Evolutionary conservation across 139 green algal genomes (phyloP).

Genomic region (Chlamydomonas eustigma): DNA sequence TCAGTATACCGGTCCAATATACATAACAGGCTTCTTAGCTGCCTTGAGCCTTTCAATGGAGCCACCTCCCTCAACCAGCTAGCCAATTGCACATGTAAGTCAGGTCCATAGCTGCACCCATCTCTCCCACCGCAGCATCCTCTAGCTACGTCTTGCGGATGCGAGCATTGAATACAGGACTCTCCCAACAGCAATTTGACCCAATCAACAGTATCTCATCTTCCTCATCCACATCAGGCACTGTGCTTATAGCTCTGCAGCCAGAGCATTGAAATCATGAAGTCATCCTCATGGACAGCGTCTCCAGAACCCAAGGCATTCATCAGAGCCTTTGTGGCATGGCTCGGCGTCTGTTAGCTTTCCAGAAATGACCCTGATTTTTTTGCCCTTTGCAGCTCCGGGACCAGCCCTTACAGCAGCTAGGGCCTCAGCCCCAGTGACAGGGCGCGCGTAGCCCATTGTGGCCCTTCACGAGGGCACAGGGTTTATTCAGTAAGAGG

Average conservation of each 20-base stretch:
- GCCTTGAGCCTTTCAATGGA: slow-evolving; percentile 69
- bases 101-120: slow-evolving; percentile 85
- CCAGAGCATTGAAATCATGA: slow-evolving; percentile 54
- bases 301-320: slow-evolving; percentile 68
- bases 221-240: slow-evolving; percentile 83
- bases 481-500: too few species aligned
- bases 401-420: slow-evolving; percentile 47
- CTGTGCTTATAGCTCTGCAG: slow-evolving; percentile 89
- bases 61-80: slow-evolving; percentile 45
- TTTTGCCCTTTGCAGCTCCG: slow-evolving; percentile 38
- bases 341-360: slow-evolving; percentile 91
- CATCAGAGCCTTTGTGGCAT: slow-evolving; percentile 72
- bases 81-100: slow-evolving; percentile 82
- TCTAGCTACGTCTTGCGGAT: slow-evolving; percentile 70
- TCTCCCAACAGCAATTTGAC: slow-evolving; percentile 86
- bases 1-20: slow-evolving; percentile 88
- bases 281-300: slow-evolving; percentile 54
- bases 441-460: slow-evolving; percentile 49
- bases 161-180: slow-evolving; percentile 91
- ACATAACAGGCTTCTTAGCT: slow-evolving; percentile 72
- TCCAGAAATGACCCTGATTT: slow-evolving; percentile 81
- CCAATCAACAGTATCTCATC: slow-evolving; percentile 91
- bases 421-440: slow-evolving; percentile 77
- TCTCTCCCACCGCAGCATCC: slow-evolving; percentile 51
- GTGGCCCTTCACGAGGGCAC: too few species aligned